Conservation (phyloP, 768 basidiomycete species). For the Chalciporus pseudorubinellus region DNA sequence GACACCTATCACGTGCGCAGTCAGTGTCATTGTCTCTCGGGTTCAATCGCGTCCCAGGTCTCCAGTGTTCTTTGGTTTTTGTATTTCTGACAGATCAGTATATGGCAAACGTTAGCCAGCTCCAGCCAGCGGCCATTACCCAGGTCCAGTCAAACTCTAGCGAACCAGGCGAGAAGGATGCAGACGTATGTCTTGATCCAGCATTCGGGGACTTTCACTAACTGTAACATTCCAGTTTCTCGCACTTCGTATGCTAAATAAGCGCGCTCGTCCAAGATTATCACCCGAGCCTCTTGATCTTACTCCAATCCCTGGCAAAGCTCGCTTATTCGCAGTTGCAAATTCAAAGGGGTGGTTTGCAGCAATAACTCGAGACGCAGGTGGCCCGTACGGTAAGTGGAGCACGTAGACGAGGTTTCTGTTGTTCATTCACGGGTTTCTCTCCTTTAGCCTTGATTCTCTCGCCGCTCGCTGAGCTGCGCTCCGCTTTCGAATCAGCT, state of each 20-base stretch:
- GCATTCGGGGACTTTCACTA: background rate
- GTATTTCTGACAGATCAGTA: background rate
- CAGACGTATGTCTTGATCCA: constrained; percentile 21
- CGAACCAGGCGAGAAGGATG: constrained; percentile 30
- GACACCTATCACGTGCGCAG: constrained; percentile 5
- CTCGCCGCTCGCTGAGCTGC: constrained; percentile 62
- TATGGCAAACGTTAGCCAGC: constrained; percentile 34
- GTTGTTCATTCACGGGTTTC: background rate
- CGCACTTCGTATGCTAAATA: constrained; percentile 45
- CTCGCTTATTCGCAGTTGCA: constrained; percentile 55
- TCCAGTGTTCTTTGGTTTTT: background rate
- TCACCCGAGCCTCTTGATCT: constrained; percentile 51
- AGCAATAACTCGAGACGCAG: constrained; percentile 44
- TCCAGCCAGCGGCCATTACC: constrained; percentile 23
- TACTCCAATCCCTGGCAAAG: constrained; percentile 40
- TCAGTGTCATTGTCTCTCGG: background rate
- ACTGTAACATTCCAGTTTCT: constrained; percentile 34
- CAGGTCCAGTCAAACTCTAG: constrained; percentile 25
- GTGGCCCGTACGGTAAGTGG: constrained; percentile 39
- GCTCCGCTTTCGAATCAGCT: constrained; percentile 46
- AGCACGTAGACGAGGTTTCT: background rate
- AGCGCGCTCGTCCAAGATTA: constrained; percentile 61
- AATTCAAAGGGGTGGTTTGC: constrained; percentile 71
- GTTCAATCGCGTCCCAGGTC: background rate
- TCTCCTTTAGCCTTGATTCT: constrained; percentile 50